Evolutionary conservation across 2,329 filamentous ascomycete species (phyloP).

Genomic region (Podosphaera xanthii): DNA sequence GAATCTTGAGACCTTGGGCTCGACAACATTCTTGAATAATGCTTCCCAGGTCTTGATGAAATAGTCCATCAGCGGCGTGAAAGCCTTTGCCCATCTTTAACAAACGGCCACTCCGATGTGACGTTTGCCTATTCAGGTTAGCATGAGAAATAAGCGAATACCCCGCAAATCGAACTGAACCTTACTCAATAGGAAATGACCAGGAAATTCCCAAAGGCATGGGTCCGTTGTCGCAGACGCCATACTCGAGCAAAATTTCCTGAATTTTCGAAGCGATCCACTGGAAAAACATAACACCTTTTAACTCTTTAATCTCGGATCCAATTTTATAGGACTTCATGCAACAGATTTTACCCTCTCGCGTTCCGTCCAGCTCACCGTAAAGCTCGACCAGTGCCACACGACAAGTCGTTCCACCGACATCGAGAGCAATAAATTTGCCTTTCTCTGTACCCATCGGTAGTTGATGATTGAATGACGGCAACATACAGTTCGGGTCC

Average conservation of each 20-base stretch:
- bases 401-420: conserved; percentile 45
- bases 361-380: conserved; percentile 20
- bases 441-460: conserved; percentile 36
- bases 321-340: conserved; percentile 34
- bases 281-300: conserved; percentile 38
- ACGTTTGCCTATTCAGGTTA: conserved; percentile 32
- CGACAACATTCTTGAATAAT: conserved; percentile 32
- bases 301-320: conserved; percentile 29
- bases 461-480: conserved; percentile 41
- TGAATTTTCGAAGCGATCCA: conserved; percentile 42
- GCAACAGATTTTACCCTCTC: conserved; percentile 28
- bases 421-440: conserved; percentile 38
- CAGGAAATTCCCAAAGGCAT: conserved; percentile 40
- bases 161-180: conserved; percentile 5
- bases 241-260: conserved; percentile 27
- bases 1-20: conserved; percentile 24
- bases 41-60: conserved; percentile 35
- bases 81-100: conserved; percentile 45
- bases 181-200: conserved; percentile 49
- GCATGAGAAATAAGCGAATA: conserved; percentile 6
- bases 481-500: conserved; percentile 37
- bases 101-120: conserved; percentile 33
- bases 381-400: conserved; percentile 39
- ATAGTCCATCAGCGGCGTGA: conserved; percentile 30
- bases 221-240: conserved; percentile 16